These are phyloP conservation scores for Clonostachys solani DNA, from an alignment of 2,329 filamentous ascomycete species.

Conservation along the genomic window DNA sequence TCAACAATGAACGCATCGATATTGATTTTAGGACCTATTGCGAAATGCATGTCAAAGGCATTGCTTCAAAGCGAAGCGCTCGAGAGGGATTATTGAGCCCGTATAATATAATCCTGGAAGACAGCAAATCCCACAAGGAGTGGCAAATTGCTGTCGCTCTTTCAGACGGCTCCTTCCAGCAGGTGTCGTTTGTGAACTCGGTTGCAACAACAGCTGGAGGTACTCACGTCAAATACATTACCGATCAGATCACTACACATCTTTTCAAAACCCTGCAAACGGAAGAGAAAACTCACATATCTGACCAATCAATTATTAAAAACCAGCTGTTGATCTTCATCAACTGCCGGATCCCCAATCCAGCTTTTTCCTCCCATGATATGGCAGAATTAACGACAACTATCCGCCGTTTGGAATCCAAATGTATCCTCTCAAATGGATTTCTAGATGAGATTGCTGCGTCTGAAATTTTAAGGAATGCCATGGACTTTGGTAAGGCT, in stretches of 20 bases:
- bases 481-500: slow-evolving; percentile 93
- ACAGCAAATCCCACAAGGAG: slow-evolving; percentile 66
- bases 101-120: slow-evolving; percentile 80
- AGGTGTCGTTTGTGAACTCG: slow-evolving; percentile 97
- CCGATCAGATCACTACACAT: slow-evolving; percentile 86
- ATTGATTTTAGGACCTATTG: slow-evolving; percentile 92
- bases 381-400: slow-evolving; percentile 98
- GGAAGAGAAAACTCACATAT: slow-evolving; percentile 82
- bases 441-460: slow-evolving; percentile 87
- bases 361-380: slow-evolving; percentile 93
- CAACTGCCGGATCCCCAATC: slow-evolving; percentile 88
- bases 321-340: slow-evolving; percentile 99
- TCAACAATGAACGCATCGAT: slow-evolving; percentile 83
- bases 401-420: slow-evolving; percentile 82
- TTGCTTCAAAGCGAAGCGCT: slow-evolving; percentile 68
- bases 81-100: slow-evolving; percentile 65
- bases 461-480: slow-evolving; percentile 89
- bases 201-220: slow-evolving; percentile 94
- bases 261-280: slow-evolving; percentile 85
- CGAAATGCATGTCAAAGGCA: slow-evolving; percentile 95
- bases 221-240: slow-evolving; percentile 94
- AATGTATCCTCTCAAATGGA: slow-evolving; percentile 74
- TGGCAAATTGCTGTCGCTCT: slow-evolving; percentile 98
- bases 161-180: slow-evolving; percentile 94
- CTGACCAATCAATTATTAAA: slow-evolving; percentile 86